Conservation (phyloP, 139 green algal species). For the Axilococcus clingmanii region DNA sequence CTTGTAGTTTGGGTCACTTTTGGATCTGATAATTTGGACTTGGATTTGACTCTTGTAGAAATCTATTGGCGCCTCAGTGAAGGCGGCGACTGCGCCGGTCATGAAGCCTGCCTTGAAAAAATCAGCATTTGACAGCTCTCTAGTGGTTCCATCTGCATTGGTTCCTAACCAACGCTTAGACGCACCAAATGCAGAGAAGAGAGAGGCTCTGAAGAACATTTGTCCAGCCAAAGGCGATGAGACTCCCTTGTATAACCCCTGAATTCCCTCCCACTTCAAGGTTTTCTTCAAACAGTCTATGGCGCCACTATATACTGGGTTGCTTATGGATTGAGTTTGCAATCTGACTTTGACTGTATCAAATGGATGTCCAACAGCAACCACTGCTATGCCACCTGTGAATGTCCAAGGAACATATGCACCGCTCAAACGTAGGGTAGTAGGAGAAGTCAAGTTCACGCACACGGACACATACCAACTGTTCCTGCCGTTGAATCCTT, state of each 20-base stretch:
- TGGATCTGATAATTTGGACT: constrained; percentile 79
- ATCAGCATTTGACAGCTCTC: constrained; percentile 39
- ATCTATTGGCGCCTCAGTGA: constrained; percentile 86
- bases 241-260: constrained; percentile 90
- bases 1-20: constrained; percentile 73
- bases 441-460: background rate
- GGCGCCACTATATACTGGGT: constrained; percentile 82
- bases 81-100: constrained; percentile 75
- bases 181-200: constrained; percentile 78
- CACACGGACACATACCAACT: too few species aligned
- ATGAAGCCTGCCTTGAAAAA: constrained; percentile 74
- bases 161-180: constrained; percentile 74
- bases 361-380: constrained; percentile 79
- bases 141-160: constrained; percentile 57
- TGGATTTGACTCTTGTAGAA: constrained; percentile 97
- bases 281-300: constrained; percentile 87
- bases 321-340: constrained; percentile 73
- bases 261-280: constrained; percentile 77
- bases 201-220: constrained; percentile 84
- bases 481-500: constrained; percentile 30
- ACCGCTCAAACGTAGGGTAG: background rate
- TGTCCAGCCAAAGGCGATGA: constrained; percentile 81
- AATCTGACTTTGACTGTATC: constrained; percentile 88
- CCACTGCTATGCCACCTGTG: constrained; percentile 85
- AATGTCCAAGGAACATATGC: background rate